Evolutionary conservation across 805 yeast genomes (phyloP), one percentile per base, ranked within the genome.

Genomic region (Candida insectorum): DNA sequence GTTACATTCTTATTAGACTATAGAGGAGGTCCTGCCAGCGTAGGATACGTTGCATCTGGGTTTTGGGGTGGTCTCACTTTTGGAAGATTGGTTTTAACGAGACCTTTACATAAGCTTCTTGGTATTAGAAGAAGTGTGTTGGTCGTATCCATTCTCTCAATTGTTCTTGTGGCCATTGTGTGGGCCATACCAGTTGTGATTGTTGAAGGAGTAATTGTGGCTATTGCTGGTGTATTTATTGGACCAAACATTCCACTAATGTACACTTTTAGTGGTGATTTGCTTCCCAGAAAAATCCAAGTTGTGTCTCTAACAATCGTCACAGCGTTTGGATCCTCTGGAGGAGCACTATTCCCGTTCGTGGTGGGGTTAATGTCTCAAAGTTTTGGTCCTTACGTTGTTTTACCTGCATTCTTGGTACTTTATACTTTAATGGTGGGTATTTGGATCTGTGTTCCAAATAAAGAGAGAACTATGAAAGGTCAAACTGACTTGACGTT

Each of bases 61-160:
- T 82, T 72, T 50, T 82, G 88, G 88, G 71, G 73, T 17, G 91
- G 91, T 0, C 50, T 82, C 15, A 77, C 88, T 0, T 41, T 71
- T 10, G 91, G 89, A 0, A 60, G 91, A 40, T 53, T 82, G 24
- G 43, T 63, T 3, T 54, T 82, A 5, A 71, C 77, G 1, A 55
- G 65, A 18, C 41, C 52, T 0, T 44, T 68, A n/a, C 66, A 68
- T 31, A 57, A 56, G 26, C 33, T 38, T 5, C 28, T 67, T 16
- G 79, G 79, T 4, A 65, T 68, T 5, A 59, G 75, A 40, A 54
- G 77, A 38, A 64, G 71, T 6, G 69, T 71, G 26, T 42, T 62
- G 12, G 30, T 72, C 10, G 43, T 62, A 33, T 36, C 60, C 2
- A 3, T 56, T 0, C 22, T 51, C 2, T 59, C 79, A 1, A 46